phyloP scores from a whole-genome alignment of 805 yeast genomes.

The Monosporozyma aquatica region DNA sequence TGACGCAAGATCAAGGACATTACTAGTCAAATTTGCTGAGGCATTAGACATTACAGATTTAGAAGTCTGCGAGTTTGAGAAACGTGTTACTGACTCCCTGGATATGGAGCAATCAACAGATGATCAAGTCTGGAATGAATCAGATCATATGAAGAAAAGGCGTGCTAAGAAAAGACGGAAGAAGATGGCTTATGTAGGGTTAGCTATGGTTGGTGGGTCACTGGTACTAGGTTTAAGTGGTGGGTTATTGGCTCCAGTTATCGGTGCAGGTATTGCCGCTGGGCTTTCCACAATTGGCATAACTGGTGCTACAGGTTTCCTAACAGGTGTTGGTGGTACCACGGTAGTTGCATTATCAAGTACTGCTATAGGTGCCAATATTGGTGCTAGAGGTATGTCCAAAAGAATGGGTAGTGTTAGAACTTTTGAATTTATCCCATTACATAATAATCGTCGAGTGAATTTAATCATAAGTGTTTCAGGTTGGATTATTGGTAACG shows the following conservation, averaged over 20 bases:
- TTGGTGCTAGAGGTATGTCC: conserved; percentile 79
- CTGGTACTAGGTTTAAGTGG: conserved; percentile 90
- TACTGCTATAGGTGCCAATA: conserved; percentile 80
- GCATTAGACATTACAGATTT: conserved; percentile 48
- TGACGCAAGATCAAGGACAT: conserved; percentile 79
- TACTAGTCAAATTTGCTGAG: conserved; percentile 61
- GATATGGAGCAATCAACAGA: conserved; percentile 80
- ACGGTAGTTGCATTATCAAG: conserved; percentile 89
- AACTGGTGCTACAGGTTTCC: conserved; percentile 82
- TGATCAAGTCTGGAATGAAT: conserved; percentile 62
- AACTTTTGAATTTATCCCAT: conserved; percentile 88
- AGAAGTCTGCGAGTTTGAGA: conserved; percentile 81
- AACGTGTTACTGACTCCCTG: conserved; percentile 79
- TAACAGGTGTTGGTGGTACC: conserved; percentile 96
- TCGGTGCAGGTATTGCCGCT: conserved; percentile 97
- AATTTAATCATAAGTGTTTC: conserved; percentile 81
- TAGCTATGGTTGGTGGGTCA: conserved; percentile 95
- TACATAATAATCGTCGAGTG: conserved; percentile 83
- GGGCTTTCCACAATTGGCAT: conserved; percentile 93
- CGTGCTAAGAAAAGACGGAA: conserved; percentile 55
- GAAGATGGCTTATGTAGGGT: conserved; percentile 77
- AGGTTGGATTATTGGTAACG: conserved; percentile 95
- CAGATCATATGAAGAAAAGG: conserved; percentile 57
- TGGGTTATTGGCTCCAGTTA: conserved; percentile 92
- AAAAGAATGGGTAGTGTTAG: conserved; percentile 83